phyloP scores from a whole-genome alignment of 768 basidiomycete species.

The Pulveroboletus frians region DNA sequence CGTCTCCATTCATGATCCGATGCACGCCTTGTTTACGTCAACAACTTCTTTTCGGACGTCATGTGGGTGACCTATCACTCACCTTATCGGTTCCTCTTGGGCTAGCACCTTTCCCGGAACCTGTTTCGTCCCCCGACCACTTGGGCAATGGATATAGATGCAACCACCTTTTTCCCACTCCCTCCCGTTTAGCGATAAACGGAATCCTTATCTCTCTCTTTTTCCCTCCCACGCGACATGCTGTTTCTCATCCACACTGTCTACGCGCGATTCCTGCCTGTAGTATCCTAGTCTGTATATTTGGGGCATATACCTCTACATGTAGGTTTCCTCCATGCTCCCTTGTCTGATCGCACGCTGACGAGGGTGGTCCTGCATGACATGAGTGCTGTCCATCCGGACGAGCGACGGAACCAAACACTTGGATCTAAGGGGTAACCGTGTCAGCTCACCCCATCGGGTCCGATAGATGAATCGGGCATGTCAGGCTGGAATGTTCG shows the following conservation, averaged over 20 bases:
- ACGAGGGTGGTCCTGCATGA: not conserved
- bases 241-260: not conserved
- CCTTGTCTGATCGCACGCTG: not conserved
- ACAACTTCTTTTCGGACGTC: not conserved
- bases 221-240: not conserved
- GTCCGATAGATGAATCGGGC: no score
- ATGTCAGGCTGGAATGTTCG: no score
- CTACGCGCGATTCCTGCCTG: not conserved
- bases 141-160: conserved; percentile 14
- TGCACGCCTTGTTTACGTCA: not conserved
- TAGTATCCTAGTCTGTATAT: conserved; percentile 6
- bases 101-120: not conserved
- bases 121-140: not conserved
- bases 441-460: no score
- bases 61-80: not conserved
- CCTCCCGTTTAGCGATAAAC: not conserved
- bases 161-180: not conserved
- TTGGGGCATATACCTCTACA: not conserved
- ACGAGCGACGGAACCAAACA: not conserved
- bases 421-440: no score
- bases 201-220: not conserved
- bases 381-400: not conserved
- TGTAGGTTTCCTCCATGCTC: conserved; percentile 1
- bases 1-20: conserved; percentile 3
- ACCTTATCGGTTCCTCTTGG: not conserved